phyloP scores from a whole-genome alignment of 148 eudicot species.

The Drosera capensis region DNA sequence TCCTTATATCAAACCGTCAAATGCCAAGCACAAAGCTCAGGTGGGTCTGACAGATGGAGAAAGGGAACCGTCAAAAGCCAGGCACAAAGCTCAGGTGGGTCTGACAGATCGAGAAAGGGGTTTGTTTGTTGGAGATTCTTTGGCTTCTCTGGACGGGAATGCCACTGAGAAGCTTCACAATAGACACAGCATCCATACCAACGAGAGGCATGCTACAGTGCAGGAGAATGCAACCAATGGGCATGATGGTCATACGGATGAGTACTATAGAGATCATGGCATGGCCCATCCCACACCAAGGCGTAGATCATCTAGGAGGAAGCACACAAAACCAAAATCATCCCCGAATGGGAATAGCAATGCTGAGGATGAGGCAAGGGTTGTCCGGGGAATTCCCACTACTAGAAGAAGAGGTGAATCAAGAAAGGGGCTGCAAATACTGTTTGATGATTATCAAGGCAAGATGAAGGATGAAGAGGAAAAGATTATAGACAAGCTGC shows the following conservation, averaged over 20 bases:
- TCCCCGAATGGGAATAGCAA: conserved; percentile 15
- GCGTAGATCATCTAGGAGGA: conserved; percentile 53
- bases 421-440: conserved; percentile 52
- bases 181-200: conserved; percentile 12
- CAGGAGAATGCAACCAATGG: conserved; percentile 8
- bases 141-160: conserved; percentile 14
- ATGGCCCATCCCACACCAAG: conserved; percentile 28
- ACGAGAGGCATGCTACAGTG: conserved; percentile 8
- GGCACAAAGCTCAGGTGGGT: too few relatives aligned
- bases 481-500: conserved; percentile 55
- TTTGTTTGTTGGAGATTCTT: conserved; percentile 19
- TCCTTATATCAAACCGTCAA: conserved; percentile 55
- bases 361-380: conserved; percentile 29
- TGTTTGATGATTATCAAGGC: conserved; percentile 43
- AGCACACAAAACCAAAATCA: conserved; percentile 31
- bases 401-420: conserved; percentile 68
- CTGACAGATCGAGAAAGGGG: too few relatives aligned
- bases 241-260: conserved; percentile 22
- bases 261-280: conserved; percentile 23
- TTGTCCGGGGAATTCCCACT: conserved; percentile 37
- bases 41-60: too few relatives aligned
- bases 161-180: conserved; percentile 17
- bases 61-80: too few relatives aligned
- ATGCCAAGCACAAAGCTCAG: conserved; percentile 18
- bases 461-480: conserved; percentile 54